Evolutionary conservation across 2,329 filamentous ascomycete species (phyloP).

Genomic region (Lecanicillium sp.): DNA sequence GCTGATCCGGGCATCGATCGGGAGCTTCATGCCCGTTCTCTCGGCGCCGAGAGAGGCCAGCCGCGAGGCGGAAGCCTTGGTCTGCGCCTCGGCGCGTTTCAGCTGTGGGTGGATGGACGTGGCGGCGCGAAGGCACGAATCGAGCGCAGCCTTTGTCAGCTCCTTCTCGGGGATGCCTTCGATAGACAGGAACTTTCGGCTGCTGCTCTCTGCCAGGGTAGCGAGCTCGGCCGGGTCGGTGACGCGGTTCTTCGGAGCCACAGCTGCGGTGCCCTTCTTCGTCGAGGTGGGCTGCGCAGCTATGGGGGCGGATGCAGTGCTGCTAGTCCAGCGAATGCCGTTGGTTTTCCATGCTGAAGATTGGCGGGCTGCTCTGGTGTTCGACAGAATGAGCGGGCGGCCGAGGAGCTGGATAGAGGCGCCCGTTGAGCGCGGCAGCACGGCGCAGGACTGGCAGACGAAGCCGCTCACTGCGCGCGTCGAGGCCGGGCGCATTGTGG

Average conservation of each 20-base stretch:
- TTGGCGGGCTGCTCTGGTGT: neutral
- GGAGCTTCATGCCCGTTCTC: slow-evolving; percentile 25
- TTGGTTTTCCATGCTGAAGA: slow-evolving; percentile 12
- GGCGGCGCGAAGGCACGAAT: slow-evolving; percentile 39
- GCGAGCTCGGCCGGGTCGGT: slow-evolving; percentile 36
- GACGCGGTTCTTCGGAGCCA: slow-evolving; percentile 18
- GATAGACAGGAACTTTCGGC: slow-evolving; percentile 37
- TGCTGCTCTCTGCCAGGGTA: slow-evolving; percentile 36
- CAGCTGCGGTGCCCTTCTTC: neutral
- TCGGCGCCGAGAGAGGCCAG: slow-evolving; percentile 42
- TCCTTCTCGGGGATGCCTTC: slow-evolving; percentile 39
- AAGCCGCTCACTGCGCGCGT: slow-evolving; percentile 29
- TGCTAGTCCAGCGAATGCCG: slow-evolving; percentile 24
- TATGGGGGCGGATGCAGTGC: slow-evolving; percentile 17
- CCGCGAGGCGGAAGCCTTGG: slow-evolving; percentile 45
- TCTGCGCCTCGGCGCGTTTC: slow-evolving; percentile 32
- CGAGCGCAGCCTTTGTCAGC: slow-evolving; percentile 38
- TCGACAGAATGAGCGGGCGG: slow-evolving; percentile 18
- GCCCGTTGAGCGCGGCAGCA: slow-evolving; percentile 20
- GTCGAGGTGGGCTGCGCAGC: neutral
- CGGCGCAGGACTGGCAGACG: slow-evolving; percentile 40
- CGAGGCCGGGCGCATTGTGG: slow-evolving; percentile 33
- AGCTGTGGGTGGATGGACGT: slow-evolving; percentile 37
- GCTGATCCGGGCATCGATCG: slow-evolving; percentile 31
- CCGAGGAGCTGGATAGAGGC: slow-evolving; percentile 21